Evolutionary conservation across 306 rosid genomes (phyloP), one percentile per base, ranked within the genome.

Genomic region (Pyrus bretschneideri): DNA sequence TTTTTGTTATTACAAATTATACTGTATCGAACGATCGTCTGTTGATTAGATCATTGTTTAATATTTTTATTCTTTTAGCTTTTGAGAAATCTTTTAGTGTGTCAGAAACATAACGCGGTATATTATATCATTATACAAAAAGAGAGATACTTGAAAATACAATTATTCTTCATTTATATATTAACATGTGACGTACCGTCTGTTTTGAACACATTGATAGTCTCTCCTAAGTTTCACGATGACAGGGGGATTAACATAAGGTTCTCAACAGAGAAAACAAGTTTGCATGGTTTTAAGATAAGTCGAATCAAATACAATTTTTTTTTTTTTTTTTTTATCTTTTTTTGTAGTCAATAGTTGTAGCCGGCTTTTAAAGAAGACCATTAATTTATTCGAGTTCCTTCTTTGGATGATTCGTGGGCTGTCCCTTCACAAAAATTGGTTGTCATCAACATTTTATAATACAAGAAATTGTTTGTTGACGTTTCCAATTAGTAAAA

Each of bases 71-170:
- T 7, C 2, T 38, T 38, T 38, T 0, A 38, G 2, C 40, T 38
- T 7, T 38, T 38, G 0, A 7, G 42, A 38, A 7, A 38, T 2
- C 8, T 38, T 35, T 38, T 38, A 38, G 2, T 38, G 0, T 38
- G 2, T 38, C 2, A 7, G 0, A 38, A 38, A 38, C 0, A 38
- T 38, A 0, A 7, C 2, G 0, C 9, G 6, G 40, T 6, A 35
- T 35, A 35, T 35, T 35, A 6, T 35, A 2, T 35, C 2, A 35
- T 35, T 9, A 35, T 6, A 35, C 9, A 6, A 0, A 35, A 38
- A 38, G 0, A 38, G 2, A 38, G 42, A 38, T 7, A 35, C 2
- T 35, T 35, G 0, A 35, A 35, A 6, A 1, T 6, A 35, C 9
- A 6, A 35, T 35, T 6, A 0, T 6, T 0, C 0, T 35, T 6